Evolutionary conservation across 1,284 basidiomycete genomes (phyloP), one percentile per base, ranked within the genome.

Genomic region (Leccinum insolens): DNA sequence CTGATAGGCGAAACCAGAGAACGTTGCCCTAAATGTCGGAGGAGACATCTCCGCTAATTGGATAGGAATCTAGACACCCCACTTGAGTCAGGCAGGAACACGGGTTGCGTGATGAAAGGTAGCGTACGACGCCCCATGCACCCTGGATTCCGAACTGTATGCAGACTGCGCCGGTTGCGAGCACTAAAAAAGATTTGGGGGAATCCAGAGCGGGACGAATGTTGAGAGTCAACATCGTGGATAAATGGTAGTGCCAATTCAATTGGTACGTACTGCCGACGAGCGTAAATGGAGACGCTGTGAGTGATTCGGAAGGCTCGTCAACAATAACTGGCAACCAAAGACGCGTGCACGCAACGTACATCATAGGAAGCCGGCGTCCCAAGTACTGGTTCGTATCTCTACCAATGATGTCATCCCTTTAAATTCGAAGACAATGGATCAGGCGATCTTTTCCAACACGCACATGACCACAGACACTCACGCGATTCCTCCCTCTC

Each of bases 11-110:
- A 97, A 87, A 71, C 96, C 96, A 17, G 93, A 14, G 85, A 97
- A 98, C 0, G 94, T 93, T 6, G 95, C 95, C 65, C 96, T 87
- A 87, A 98, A 98, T 0, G 95, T 95, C 0, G 95, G 90, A 1
- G 95, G 95, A 0, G 94, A 92, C 80, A 96, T 90, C 80, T 98
- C 97, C 4, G 91, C 87, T 17, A 98, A 84, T 77, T 93, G 90
- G 74, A 95, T 93, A 3, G 94, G 94, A 71, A 95, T 91, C 83
- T 91, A 52, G 49, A 52, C 49, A 14, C 37, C 11, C 11, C 49
- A 17, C 20, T 34, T 17, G 2, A n/a, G 4, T 22, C 70, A 14
- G 65, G 59, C 6, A 20, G 7, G 3, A 22, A 44, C 12, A 44
- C 7, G 39, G 4, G 62, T 61, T 7, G n/a, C 20, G 46, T 17